Evolutionary conservation across 306 rosid genomes (phyloP).

Genomic region (Acacia confusa): DNA sequence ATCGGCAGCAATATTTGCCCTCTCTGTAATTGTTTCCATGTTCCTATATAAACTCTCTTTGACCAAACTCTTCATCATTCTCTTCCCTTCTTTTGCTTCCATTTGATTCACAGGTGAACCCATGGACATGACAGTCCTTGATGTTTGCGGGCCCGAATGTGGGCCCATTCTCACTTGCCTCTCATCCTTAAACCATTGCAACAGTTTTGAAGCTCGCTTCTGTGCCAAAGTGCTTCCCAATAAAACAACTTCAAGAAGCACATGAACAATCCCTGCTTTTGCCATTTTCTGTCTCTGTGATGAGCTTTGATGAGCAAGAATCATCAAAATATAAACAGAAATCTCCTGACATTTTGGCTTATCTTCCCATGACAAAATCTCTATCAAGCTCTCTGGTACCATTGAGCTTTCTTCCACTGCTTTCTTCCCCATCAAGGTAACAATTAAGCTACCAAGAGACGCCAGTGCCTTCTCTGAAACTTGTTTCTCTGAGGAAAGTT

Average conservation of each 20-base stretch:
- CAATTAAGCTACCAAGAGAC: constrained; percentile 62
- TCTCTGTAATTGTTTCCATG: constrained; percentile 60
- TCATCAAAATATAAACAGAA: constrained; percentile 66
- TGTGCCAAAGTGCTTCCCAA: constrained; percentile 68
- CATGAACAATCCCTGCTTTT: constrained; percentile 51
- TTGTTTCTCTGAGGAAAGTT: constrained; percentile 32
- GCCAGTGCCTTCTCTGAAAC: constrained; percentile 61
- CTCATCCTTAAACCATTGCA: constrained; percentile 70
- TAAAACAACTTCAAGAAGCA: constrained; percentile 63
- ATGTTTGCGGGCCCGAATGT: constrained; percentile 72
- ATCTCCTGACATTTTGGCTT: constrained; percentile 61
- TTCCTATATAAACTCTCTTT: constrained; percentile 64
- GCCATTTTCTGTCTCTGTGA: constrained; percentile 64
- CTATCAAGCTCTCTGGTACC: constrained; percentile 59
- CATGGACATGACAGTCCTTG: constrained; percentile 30
- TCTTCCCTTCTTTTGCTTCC: constrained; percentile 60
- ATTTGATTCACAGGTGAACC: constrained; percentile 48
- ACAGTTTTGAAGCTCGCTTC: constrained; percentile 58
- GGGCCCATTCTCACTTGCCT: constrained; percentile 59
- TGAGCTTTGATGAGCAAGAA: constrained; percentile 73
- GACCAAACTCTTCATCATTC: constrained; percentile 76
- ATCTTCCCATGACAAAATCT: constrained; percentile 72
- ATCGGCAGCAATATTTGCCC: constrained; percentile 43
- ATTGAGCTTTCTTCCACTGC: constrained; percentile 55
- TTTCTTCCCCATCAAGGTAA: constrained; percentile 63